These are phyloP conservation scores for Pseudogymnoascus sp. DNA, from an alignment of 2,329 filamentous ascomycete species.

Conservation along the genomic window DNA sequence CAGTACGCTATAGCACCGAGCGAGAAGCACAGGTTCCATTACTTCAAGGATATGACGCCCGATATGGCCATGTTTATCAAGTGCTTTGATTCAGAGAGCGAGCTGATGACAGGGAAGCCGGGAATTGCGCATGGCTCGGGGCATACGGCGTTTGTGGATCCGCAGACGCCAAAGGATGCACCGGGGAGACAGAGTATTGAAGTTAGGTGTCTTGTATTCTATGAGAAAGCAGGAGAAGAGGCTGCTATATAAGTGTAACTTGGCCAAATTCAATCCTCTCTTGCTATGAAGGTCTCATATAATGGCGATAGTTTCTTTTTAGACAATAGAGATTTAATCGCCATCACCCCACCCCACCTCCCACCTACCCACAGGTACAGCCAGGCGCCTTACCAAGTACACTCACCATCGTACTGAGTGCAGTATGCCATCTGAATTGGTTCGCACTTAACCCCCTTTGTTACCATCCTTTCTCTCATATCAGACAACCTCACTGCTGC, in stretches of 20 bases:
- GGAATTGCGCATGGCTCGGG: slow-evolving; percentile 35
- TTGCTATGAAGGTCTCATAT: no score
- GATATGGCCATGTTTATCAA: slow-evolving; percentile 67
- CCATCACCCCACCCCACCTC: not conserved
- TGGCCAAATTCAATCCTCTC: not conserved
- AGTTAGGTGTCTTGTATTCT: slow-evolving; percentile 69
- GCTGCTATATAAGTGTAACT: not conserved
- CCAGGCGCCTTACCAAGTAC: not conserved
- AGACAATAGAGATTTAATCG: not conserved
- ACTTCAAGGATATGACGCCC: slow-evolving; percentile 59
- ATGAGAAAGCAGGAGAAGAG: not conserved
- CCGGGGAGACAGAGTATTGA: slow-evolving; percentile 77
- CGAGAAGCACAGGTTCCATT: slow-evolving; percentile 56
- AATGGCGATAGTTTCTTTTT: not conserved
- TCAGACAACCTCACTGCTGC: slow-evolving; percentile 63
- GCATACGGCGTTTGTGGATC: slow-evolving; percentile 72
- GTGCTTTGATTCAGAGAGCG: slow-evolving; percentile 58
- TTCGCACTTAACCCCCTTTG: slow-evolving; percentile 53
- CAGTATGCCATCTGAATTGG: slow-evolving; percentile 68
- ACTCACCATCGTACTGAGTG: slow-evolving; percentile 40
- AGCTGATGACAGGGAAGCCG: slow-evolving; percentile 35
- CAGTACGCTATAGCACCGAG: slow-evolving; percentile 51
- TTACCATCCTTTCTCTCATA: slow-evolving; percentile 67
- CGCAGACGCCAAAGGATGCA: slow-evolving; percentile 57
- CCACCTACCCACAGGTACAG: not conserved